Base-by-base conservation (phyloP, 148 eudicot species). In the Chenopodium album region DNA sequence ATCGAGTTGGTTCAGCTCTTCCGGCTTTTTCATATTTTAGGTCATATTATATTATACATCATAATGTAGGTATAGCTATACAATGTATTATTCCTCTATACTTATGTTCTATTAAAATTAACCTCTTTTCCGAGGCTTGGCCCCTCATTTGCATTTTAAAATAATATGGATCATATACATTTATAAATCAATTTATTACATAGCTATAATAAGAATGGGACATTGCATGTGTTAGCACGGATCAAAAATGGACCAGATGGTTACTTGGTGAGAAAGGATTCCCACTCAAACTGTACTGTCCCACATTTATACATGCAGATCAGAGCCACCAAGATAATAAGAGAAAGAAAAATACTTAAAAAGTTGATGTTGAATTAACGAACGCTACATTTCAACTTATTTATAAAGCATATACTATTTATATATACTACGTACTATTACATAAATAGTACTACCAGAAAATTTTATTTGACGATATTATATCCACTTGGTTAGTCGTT, bases 171-270 rank as follows among this genome's bases (percentile, higher is more conserved):
- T 26, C 11, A 26, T 50, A 50, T 50, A 2, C 5, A 41, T 5
- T 41, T 41, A 41, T 41, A 41, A 41, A 41, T 41, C 44, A 41
- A 41, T 41, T 41, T 41, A 41, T 41, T 41, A 50, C 16, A 13
- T 11, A 11, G 54, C 12, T 9, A 9, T 9, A 29, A 16, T 29
- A 2, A 17, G 71, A 22, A 7, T 20, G 54, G 26, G 44, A 66
- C 80, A 78, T 46, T 66, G 80, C 73, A 78, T 78, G 71, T 78
- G 71, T 66, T 77, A 59, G 52, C 79, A 77, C 20, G 46, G 67
- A 62, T 77, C 31, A 62, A 44, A n/a, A 20, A 62, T 77, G 79
- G 41, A 71, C 79, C 50, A 77, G 19, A 34, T 19, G 31, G 19
- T 60, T 63, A 62, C 70, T 50, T 75, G 77, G 11, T 75, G 10